Evolutionary conservation across 495 filamentous ascomycete genomes (phyloP).

Genomic region (Aspergillus cristatus): DNA sequence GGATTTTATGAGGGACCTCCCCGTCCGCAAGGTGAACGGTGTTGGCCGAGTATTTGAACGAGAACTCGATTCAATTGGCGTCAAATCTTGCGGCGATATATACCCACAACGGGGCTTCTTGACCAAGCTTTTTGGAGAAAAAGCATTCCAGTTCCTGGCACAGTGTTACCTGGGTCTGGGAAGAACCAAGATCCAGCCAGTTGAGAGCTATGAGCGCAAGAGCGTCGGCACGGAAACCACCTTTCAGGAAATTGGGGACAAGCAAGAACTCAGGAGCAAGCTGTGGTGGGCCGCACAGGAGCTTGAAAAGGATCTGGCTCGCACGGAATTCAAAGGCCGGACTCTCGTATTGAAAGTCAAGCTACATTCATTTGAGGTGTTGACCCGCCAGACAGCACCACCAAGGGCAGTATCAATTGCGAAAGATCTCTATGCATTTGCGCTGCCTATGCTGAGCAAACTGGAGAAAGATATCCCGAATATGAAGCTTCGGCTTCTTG

Average conservation of each 20-base stretch:
- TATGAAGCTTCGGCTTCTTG: constrained; percentile 80
- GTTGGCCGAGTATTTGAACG: constrained; percentile 90
- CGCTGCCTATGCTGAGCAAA: constrained; percentile 75
- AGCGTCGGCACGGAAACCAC: constrained; percentile 92
- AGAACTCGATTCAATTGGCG: constrained; percentile 77
- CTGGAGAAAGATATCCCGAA: constrained; percentile 77
- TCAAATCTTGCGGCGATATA: constrained; percentile 86
- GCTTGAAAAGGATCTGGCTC: constrained; percentile 75
- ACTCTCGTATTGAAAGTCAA: constrained; percentile 91
- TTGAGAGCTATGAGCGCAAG: constrained; percentile 84
- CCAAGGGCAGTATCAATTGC: constrained; percentile 61
- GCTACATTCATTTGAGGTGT: constrained; percentile 85
- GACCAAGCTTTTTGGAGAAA: constrained; percentile 75
- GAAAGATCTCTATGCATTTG: constrained; percentile 75
- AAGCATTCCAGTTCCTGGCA: constrained; percentile 79
- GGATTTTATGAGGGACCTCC: constrained; percentile 74
- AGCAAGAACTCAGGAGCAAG: constrained; percentile 62
- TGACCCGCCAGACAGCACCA: constrained; percentile 69
- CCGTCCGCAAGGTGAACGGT: constrained; percentile 86
- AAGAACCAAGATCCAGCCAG: constrained; percentile 77
- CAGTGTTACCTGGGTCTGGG: constrained; percentile 80
- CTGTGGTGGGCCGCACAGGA: constrained; percentile 74
- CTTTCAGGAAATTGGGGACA: constrained; percentile 70
- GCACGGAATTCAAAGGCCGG: constrained; percentile 75
- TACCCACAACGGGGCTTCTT: constrained; percentile 66